Conservation (phyloP, 495 filamentous ascomycete species). For the Copromyces sp. region DNA sequence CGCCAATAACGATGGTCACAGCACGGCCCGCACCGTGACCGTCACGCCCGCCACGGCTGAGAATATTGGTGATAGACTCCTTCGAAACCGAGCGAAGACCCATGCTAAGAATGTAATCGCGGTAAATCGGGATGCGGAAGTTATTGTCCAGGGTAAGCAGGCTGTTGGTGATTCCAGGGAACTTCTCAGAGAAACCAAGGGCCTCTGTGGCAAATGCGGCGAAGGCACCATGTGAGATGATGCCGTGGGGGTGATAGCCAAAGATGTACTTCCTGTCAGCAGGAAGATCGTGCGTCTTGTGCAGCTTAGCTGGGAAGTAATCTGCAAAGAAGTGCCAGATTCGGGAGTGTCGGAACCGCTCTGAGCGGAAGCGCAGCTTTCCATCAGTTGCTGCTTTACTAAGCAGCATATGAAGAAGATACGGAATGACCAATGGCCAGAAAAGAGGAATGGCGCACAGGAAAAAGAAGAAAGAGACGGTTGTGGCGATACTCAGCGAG, state of each 20-base stretch:
- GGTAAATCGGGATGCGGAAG: conserved; percentile 87
- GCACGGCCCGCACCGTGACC: conserved; percentile 87
- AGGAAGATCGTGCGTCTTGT: conserved; percentile 70
- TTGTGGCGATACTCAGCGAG: conserved; percentile 66
- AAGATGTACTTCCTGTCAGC: conserved; percentile 92
- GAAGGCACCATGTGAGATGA: conserved; percentile 92
- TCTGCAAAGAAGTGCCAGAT: conserved; percentile 83
- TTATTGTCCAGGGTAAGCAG: conserved; percentile 87
- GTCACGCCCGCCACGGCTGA: conserved; percentile 65
- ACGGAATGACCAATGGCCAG: conserved; percentile 89
- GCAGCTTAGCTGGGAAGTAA: conserved; percentile 84
- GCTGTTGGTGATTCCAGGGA: conserved; percentile 92
- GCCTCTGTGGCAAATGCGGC: conserved; percentile 87
- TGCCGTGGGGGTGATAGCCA: conserved; percentile 94
- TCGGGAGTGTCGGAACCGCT: conserved; percentile 59
- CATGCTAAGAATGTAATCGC: conserved; percentile 81
- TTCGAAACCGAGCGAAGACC: conserved; percentile 83
- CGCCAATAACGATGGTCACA: conserved; percentile 92
- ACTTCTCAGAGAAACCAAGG: conserved; percentile 76
- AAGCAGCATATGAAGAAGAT: conserved; percentile 73
- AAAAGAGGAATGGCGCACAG: conserved; percentile 80
- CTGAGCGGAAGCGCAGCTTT: conserved; percentile 58
- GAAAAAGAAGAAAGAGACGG: conserved; percentile 78
- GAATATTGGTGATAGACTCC: conserved; percentile 78
- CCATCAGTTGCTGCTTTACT: conserved; percentile 69